phyloP scores from a whole-genome alignment of 345 rosid species.

The Lepidium sativum region DNA sequence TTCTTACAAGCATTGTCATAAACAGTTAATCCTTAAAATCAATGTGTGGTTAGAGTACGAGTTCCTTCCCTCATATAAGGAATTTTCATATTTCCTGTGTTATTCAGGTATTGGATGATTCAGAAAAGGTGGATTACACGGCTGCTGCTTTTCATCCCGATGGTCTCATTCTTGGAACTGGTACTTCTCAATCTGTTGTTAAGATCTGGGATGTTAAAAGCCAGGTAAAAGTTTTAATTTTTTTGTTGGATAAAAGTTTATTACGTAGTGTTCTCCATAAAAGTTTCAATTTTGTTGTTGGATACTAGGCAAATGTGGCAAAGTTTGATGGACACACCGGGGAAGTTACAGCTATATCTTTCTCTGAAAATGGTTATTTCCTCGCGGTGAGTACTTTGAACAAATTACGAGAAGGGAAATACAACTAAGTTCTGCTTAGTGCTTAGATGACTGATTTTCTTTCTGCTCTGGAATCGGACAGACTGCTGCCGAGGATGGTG shows the following conservation, averaged over 20 bases:
- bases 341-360: constrained; percentile 83
- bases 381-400: constrained; percentile 55
- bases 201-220: constrained; percentile 98
- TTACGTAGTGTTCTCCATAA: background rate
- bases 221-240: no score
- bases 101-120: constrained; percentile 59
- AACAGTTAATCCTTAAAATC: no score
- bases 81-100: background rate
- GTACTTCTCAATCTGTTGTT: constrained; percentile 74
- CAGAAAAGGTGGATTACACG: constrained; percentile 60
- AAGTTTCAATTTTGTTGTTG: constrained; percentile 1
- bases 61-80: no score
- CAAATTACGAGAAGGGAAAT: background rate
- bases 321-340: constrained; percentile 83
- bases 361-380: constrained; percentile 97
- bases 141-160: constrained; percentile 99
- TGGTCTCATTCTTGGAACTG: constrained; percentile 97
- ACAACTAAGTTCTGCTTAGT: background rate
- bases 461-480: constrained; percentile 27
- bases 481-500: constrained; percentile 95
- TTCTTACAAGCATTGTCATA: background rate
- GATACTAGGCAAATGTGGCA: constrained; percentile 69
- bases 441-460: background rate
- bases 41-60: no score
- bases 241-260: no score